Evolutionary conservation across 441 rosid genomes (phyloP), one percentile per base, ranked within the genome.

Genomic region (Codiaeum variegatum): DNA sequence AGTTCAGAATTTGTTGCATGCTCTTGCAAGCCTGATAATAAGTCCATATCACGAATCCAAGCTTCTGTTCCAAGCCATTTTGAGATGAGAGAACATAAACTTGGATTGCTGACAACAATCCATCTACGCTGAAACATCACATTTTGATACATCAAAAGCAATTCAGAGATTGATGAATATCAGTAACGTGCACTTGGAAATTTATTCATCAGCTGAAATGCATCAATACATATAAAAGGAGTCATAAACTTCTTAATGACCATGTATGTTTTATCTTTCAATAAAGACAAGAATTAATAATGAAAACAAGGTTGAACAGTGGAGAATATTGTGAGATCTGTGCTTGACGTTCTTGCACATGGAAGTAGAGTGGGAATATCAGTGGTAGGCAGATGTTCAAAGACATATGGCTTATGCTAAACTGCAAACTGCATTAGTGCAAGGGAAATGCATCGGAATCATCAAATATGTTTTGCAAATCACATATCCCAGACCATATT

Each of bases 11-110:
- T 78, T 62, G 76, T 73, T 68, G 81, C 83, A 62, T 78, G 60
- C 38, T 83, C 87, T 77, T 77, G 81, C 83, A 85, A 76, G 63
- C 85, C 89, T 29, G 77, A 77, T 78, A 86, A 78, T 62, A 84
- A 82, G 80, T 82, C 87, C 81, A 82, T 28, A 66, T 85, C 80
- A 52, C 82, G 83, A 5, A 74, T 78, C 81, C 81, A 78, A 66
- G 78, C 78, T 74, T 78, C 81, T 40, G 81, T 78, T 60, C 78
- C 78, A 32, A 78, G 81, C 81, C 81, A 78, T 62, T 78, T 78
- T 52, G 81, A 70, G 66, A 78, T 78, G 70, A 78, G 78, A 40
- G 72, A 42, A 67, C 75, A 74, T 70, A 78, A 74, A 61, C 75
- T 70, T 49, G 81, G 81, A 49, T 78, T 78, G 81, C 81, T 78